Evolutionary conservation across 768 basidiomycete genomes (phyloP).

Genomic region (Leucocoprinus leucothites): DNA sequence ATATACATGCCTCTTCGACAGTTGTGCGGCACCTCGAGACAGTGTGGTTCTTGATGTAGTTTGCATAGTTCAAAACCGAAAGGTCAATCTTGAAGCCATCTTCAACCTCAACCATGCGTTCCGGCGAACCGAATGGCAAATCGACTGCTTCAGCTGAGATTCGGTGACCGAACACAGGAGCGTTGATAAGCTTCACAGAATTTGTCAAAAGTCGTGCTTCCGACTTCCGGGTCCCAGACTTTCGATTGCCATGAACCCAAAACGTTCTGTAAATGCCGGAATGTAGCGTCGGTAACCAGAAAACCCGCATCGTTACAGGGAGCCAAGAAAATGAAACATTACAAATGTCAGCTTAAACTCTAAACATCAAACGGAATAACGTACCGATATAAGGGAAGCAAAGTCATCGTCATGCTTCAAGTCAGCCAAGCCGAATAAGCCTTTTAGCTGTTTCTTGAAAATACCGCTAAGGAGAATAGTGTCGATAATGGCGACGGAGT

Average conservation of each 20-base stretch:
- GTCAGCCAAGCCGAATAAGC: conserved; percentile 68
- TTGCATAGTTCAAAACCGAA: conserved; percentile 68
- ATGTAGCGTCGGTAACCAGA: background rate
- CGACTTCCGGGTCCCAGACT: conserved; percentile 80
- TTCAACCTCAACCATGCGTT: conserved; percentile 44
- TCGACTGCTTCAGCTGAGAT: conserved; percentile 25
- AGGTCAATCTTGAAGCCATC: conserved; percentile 52
- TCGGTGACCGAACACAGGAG: conserved; percentile 31
- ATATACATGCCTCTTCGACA: conserved; percentile 28
- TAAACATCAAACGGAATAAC: conserved; percentile 19
- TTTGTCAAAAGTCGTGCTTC: conserved; percentile 58
- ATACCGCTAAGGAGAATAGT: conserved; percentile 45
- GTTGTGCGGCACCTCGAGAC: conserved; percentile 12
- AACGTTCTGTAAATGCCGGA: conserved; percentile 28
- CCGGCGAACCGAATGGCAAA: conserved; percentile 46
- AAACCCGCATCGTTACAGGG: no score
- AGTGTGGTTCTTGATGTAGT: conserved; percentile 58
- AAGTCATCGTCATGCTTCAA: conserved; percentile 79
- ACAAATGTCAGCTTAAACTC: background rate
- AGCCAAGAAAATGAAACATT: background rate
- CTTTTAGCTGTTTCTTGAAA: conserved; percentile 56
- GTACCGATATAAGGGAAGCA: conserved; percentile 62
- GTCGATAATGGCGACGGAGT: conserved; percentile 60
- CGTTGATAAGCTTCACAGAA: conserved; percentile 62
- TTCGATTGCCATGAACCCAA: conserved; percentile 78